Base-by-base conservation (phyloP, 306 rosid species). In the Cucurbita maxima region DNA sequence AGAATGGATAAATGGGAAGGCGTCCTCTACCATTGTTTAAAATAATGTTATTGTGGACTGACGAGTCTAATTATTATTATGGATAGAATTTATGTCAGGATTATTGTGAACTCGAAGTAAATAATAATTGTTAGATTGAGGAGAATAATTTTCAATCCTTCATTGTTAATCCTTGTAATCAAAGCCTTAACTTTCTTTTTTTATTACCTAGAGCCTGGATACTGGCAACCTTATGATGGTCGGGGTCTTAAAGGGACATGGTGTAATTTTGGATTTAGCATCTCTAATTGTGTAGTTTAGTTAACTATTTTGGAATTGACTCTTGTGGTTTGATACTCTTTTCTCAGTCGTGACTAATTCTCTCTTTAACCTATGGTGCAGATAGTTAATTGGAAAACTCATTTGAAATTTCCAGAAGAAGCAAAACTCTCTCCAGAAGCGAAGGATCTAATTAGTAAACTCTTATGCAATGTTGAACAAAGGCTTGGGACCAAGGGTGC, bases 401-500 rank as follows among this genome's bases (percentile, higher is more conserved):
- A 95, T 86, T 83, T 95, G 82, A 91, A 95, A 82, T 95, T 95
- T 84, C 99, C 99, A 13, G 99, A 95, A 80, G 99, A 95, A 86
- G 97, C 96, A 57, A 88, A 81, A 74, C 91, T 95, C 55, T 91
- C 99, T 30, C 85, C 85, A 18, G 97, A 95, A 71, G 96, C 99
- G 38, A 95, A 88, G 85, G 97, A 95, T 81, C 89, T 95, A 71
- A 89, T 95, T 55, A 36, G 96, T 79, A 87, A 84, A 84, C 95
- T 95, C 63, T 81, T 95, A 45, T 95, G 99, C 86, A 89, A 89
- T 83, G 97, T 95, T 67, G 96, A 89, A 19, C 96, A 86, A 83
- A 88, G 99, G 83, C 96, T 95, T 75, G 99, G 99, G 71, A 91
- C 97, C 63, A 91, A 88, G 83, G 99, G 99, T 74, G 90, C 96